Evolutionary conservation across 2,329 filamentous ascomycete genomes (phyloP).

Genomic region (Coleophoma cylindrospora): DNA sequence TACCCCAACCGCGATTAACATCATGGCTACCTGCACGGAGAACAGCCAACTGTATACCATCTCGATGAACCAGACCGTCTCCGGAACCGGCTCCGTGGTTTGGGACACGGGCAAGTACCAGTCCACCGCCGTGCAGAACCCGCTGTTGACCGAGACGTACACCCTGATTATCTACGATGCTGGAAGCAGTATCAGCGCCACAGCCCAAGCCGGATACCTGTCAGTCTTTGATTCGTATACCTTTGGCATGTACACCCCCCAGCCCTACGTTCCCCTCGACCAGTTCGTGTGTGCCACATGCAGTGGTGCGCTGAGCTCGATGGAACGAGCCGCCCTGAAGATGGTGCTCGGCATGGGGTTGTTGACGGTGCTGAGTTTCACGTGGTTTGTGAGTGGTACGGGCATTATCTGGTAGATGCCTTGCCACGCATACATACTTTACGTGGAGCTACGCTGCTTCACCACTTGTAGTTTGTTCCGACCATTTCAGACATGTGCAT

Average conservation of each 20-base stretch:
- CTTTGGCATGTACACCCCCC: slow-evolving; percentile 53
- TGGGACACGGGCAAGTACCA: slow-evolving; percentile 54
- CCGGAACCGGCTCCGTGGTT: slow-evolving; percentile 42
- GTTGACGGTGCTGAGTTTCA: slow-evolving; percentile 55
- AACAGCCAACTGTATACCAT: slow-evolving; percentile 53
- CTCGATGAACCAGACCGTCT: slow-evolving; percentile 57
- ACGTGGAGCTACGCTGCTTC: neutral
- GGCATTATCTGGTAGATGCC: slow-evolving; percentile 24
- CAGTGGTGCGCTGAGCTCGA: slow-evolving; percentile 41
- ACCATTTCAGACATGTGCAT: no score
- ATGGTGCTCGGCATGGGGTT: slow-evolving; percentile 49
- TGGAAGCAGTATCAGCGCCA: slow-evolving; percentile 42
- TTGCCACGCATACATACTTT: neutral
- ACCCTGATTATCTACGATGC: slow-evolving; percentile 59
- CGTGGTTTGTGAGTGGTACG: slow-evolving; percentile 54
- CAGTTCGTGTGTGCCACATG: slow-evolving; percentile 55
- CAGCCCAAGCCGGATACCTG: slow-evolving; percentile 51
- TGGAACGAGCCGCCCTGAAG: slow-evolving; percentile 42
- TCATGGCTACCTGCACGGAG: slow-evolving; percentile 50
- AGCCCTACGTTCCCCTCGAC: slow-evolving; percentile 43
- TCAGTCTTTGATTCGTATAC: slow-evolving; percentile 40
- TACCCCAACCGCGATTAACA: slow-evolving; percentile 54
- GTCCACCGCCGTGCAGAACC: slow-evolving; percentile 32
- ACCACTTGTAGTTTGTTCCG: no score
- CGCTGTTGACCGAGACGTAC: slow-evolving; percentile 50